These are phyloP conservation scores for Aleurites moluccanus DNA, from an alignment of 441 rosid species.

Conservation along the genomic window DNA sequence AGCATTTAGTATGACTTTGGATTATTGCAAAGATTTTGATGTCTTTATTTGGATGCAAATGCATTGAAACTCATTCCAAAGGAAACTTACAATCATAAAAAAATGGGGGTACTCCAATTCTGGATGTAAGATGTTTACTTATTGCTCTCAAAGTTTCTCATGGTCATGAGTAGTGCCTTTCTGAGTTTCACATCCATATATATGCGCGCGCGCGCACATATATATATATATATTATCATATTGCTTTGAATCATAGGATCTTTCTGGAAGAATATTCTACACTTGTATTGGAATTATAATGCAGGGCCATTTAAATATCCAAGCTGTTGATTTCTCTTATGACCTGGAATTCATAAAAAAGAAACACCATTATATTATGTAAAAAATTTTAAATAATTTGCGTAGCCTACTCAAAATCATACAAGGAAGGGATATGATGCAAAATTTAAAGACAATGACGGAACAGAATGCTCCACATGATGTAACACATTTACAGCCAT, in stretches of 20 bases:
- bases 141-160: slow-evolving; percentile 13
- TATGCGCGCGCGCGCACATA: no score
- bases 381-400: not conserved
- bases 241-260: not conserved
- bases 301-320: not conserved
- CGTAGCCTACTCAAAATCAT: not conserved
- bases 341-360: not conserved
- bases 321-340: not conserved
- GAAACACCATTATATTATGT: not conserved
- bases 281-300: not conserved
- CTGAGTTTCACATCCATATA: slow-evolving; percentile 5
- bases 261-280: not conserved
- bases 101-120: slow-evolving; percentile 64
- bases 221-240: not conserved
- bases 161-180: slow-evolving; percentile 1
- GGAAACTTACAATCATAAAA: slow-evolving; percentile 77
- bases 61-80: slow-evolving; percentile 93
- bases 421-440: not conserved
- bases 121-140: slow-evolving; percentile 54
- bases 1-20: not conserved
- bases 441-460: not conserved
- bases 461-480: not conserved
- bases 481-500: not conserved
- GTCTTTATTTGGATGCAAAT: slow-evolving; percentile 52
- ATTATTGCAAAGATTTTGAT: slow-evolving; percentile 21